Evolutionary conservation across 2,329 filamentous ascomycete genomes (phyloP), one percentile per base, ranked within the genome.

Genomic region (Pseudogymnoascus sp.): DNA sequence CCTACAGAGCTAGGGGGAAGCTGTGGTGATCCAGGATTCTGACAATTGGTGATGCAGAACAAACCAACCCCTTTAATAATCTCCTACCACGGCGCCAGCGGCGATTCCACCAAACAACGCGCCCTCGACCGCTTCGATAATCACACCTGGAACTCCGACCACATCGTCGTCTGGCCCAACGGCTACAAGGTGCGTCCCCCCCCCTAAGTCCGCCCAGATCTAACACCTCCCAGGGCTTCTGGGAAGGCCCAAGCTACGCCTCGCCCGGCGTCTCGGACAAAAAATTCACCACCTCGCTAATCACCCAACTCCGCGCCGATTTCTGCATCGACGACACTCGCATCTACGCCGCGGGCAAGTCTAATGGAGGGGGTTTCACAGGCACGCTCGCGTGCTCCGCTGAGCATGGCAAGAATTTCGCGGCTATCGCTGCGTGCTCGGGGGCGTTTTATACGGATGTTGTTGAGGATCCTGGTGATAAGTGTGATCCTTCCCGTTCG

Each of bases 161-260:
- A 62, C 4, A 72, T 77, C 69, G 74, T 77, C 35, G 75, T 81
- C 1, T 82, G 81, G 67, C 79, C 79, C 0, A 76, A 78, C 37
- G 79, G 78, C 1, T 64, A 78, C 3, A 70, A 75, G 24, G 76
- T 77, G 65, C 65, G 64, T 62, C 33, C n/a, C n/a, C n/a, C n/a
- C n/a, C n/a, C n/a, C n/a, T n/a, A n/a, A n/a, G n/a, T n/a, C n/a
- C n/a, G n/a, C n/a, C n/a, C n/a, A n/a, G n/a, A 2, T 3, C 42
- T 59, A 50, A 64, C 16, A 61, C 37, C 38, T 4, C 24, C 16
- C 53, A 77, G 74, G 69, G 74, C 14, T 71, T 69, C 38, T 82
- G 80, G 79, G 71, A 77, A 68, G 75, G 74, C 1, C 72, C 74
- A 3, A 74, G 75, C 4, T 74, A 73, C 3, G 74, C 72, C 62